Evolutionary conservation across 2,329 filamentous ascomycete species (phyloP).

Genomic region (Venturia nashicola): DNA sequence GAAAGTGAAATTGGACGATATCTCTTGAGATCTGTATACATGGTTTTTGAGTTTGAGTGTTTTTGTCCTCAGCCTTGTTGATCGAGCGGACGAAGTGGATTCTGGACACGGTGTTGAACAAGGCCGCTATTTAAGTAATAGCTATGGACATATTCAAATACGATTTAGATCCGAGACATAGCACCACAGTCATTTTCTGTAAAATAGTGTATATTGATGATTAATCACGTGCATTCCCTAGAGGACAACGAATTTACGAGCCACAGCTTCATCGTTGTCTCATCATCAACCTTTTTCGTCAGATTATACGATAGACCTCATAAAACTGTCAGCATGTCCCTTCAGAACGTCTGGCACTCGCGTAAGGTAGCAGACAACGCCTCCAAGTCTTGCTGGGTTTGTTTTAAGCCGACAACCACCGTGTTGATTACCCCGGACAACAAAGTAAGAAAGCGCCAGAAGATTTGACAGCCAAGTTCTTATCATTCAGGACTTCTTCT

Average conservation of each 20-base stretch:
- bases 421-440: slow-evolving; percentile 84
- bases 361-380: slow-evolving; percentile 77
- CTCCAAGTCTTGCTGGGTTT: slow-evolving; percentile 77
- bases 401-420: slow-evolving; percentile 76
- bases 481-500: slow-evolving; percentile 68
- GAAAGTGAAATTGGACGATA: not conserved
- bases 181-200: not conserved
- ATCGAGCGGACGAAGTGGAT: not conserved
- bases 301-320: not conserved
- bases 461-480: not conserved
- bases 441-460: slow-evolving; percentile 48
- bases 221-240: not conserved
- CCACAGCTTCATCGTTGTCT: not conserved
- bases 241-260: not conserved
- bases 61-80: not conserved
- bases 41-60: not conserved
- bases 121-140: too few species aligned
- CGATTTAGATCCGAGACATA: too few species aligned
- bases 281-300: not conserved
- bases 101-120: not conserved
- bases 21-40: too few species aligned
- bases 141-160: too few species aligned
- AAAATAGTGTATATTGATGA: not conserved
- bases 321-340: slow-evolving; percentile 11
- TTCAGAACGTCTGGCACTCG: slow-evolving; percentile 73